Conservation (phyloP, 2,329 filamentous ascomycete genomes). For the Monascus ruber region DNA sequence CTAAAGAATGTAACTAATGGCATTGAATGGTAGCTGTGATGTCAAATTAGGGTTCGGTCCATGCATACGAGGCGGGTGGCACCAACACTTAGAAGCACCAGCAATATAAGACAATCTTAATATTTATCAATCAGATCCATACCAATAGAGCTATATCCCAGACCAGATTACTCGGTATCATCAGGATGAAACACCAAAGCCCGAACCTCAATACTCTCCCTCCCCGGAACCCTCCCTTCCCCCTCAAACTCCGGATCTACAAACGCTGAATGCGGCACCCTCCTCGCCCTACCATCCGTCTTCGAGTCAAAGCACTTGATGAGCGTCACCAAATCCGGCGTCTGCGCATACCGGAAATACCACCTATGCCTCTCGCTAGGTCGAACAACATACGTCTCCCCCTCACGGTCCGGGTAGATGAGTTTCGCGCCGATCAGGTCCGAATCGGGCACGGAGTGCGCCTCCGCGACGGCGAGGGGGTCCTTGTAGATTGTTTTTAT, state of each 20-base stretch:
- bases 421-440: slow-evolving; percentile 41
- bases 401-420: slow-evolving; percentile 41
- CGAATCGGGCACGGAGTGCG: slow-evolving; percentile 37
- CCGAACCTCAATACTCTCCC: slow-evolving; percentile 48
- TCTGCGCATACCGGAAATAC: slow-evolving; percentile 43
- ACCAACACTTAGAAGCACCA: no score
- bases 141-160: no score
- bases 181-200: slow-evolving; percentile 39
- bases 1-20: no score
- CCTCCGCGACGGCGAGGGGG: slow-evolving; percentile 44
- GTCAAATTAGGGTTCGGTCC: no score
- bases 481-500: slow-evolving; percentile 41
- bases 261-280: slow-evolving; percentile 48
- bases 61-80: no score
- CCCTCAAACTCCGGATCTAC: slow-evolving; percentile 35
- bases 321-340: slow-evolving; percentile 43
- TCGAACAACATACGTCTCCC: slow-evolving; percentile 40
- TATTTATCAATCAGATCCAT: no score
- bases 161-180: no score
- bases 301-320: slow-evolving; percentile 54
- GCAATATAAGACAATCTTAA: no score
- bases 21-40: no score
- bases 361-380: slow-evolving; percentile 36
- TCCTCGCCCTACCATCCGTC: slow-evolving; percentile 41
- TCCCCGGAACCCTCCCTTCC: slow-evolving; percentile 11